phyloP scores from a whole-genome alignment of 495 filamentous ascomycete species.

The Rhypophila decipiens region DNA sequence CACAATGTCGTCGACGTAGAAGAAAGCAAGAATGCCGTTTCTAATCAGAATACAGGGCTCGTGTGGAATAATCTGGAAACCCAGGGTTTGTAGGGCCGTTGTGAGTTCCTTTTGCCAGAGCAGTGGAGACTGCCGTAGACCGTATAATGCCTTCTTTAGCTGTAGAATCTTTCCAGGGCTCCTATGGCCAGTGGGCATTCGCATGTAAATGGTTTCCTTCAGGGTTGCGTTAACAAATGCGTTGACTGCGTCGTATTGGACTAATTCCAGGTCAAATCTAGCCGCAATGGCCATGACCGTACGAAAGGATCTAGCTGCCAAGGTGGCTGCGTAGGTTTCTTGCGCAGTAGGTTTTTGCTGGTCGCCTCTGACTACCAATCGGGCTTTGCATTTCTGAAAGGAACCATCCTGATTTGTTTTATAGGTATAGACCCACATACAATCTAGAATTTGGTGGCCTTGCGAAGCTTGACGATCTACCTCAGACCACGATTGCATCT shows the following conservation, averaged over 20 bases:
- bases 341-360: conserved; percentile 7
- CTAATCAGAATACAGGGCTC: conserved; percentile 6
- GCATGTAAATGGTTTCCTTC: conserved; percentile 7
- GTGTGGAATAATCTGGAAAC: conserved; percentile 7
- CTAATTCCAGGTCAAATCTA: conserved; percentile 12
- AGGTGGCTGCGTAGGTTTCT: conserved; percentile 11
- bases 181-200: conserved; percentile 8
- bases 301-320: conserved; percentile 7
- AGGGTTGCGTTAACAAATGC: conserved; percentile 10
- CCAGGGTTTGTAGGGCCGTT: neutral
- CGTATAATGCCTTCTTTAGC: conserved; percentile 12
- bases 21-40: conserved; percentile 8
- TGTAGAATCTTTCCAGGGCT: neutral
- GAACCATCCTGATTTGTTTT: conserved; percentile 8
- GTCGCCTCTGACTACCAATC: conserved; percentile 14
- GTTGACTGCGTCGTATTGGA: conserved; percentile 13
- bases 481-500: conserved; percentile 6
- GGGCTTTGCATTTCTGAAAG: conserved; percentile 9
- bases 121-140: conserved; percentile 12
- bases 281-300: conserved; percentile 10
- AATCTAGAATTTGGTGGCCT: conserved; percentile 6
- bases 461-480: neutral
- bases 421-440: conserved; percentile 15
- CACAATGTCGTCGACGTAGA: conserved; percentile 11
- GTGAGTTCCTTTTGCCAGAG: conserved; percentile 15